These are phyloP conservation scores for Tylopilus intermedius DNA, from an alignment of 768 basidiomycete genomes.

Conservation along the genomic window DNA sequence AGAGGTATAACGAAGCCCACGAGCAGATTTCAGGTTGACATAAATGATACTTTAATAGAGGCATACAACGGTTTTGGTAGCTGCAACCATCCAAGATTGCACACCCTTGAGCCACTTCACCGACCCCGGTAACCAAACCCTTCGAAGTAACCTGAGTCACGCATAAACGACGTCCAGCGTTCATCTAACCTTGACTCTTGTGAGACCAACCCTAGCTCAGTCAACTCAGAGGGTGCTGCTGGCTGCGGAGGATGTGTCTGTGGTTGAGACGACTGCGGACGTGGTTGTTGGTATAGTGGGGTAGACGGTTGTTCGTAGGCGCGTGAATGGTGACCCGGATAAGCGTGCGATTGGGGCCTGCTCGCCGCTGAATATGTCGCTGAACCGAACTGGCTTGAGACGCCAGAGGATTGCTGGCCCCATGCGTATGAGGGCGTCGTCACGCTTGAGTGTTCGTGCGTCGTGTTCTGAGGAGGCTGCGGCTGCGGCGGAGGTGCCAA, in stretches of 20 bases:
- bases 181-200: constrained; percentile 51
- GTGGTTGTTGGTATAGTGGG: constrained; percentile 2
- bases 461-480: constrained; percentile 11
- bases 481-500: constrained; percentile 2
- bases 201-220: constrained; percentile 57
- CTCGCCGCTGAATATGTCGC: constrained; percentile 9
- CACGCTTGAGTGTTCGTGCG: constrained; percentile 16
- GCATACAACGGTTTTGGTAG: not conserved
- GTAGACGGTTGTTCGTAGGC: constrained; percentile 15
- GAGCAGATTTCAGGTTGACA: not conserved
- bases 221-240: constrained; percentile 40
- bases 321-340: constrained; percentile 13
- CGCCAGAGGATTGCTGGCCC: constrained; percentile 3
- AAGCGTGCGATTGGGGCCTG: constrained; percentile 9
- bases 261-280: constrained; percentile 5
- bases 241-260: constrained; percentile 1
- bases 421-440: constrained; percentile 16
- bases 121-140: constrained; percentile 28
- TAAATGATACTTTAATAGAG: not conserved
- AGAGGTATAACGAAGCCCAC: not conserved
- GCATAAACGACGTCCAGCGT: constrained; percentile 60
- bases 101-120: constrained; percentile 1
- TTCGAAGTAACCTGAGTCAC: constrained; percentile 47
- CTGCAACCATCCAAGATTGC: not conserved
- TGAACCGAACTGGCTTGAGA: constrained; percentile 5